These are phyloP conservation scores for Coffea humblotiana DNA, from an alignment of 305 asterid genomes.

Conservation along the genomic window DNA sequence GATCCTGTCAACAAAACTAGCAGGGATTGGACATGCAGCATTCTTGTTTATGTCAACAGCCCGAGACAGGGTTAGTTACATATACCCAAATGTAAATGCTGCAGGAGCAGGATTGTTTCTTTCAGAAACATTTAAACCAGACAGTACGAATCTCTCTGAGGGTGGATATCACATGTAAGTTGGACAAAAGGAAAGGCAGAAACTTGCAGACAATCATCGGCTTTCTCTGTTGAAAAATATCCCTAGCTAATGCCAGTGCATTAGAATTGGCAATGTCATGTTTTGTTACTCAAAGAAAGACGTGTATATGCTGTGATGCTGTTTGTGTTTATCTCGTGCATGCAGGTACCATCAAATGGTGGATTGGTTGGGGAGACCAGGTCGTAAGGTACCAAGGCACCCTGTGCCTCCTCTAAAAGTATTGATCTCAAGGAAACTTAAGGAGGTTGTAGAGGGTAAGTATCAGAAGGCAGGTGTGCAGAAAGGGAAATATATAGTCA, in stretches of 20 bases:
- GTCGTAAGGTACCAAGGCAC: conserved; percentile 67
- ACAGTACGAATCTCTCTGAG: conserved; percentile 55
- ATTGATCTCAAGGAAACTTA: conserved; percentile 71
- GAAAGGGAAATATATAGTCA: conserved; percentile 69
- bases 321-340: conserved; percentile 16
- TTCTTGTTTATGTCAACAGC: conserved; percentile 83
- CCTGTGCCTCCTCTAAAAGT: conserved; percentile 60
- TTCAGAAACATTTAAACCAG: conserved; percentile 62
- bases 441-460: conserved; percentile 71
- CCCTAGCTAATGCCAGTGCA: neutral
- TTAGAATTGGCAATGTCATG: neutral
- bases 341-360: conserved; percentile 72
- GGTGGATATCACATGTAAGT: conserved; percentile 76
- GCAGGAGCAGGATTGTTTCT: conserved; percentile 81
- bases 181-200: neutral
- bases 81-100: conserved; percentile 80
- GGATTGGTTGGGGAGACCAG: conserved; percentile 77
- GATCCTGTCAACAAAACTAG: conserved; percentile 75
- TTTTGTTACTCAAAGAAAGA: neutral
- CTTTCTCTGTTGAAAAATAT: neutral
- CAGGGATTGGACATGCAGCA: conserved; percentile 82
- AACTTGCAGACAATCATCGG: neutral
- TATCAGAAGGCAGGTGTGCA: conserved; percentile 59
- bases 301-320: neutral
- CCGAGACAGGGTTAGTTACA: conserved; percentile 73